phyloP scores from a whole-genome alignment of 2,329 filamentous ascomycete genomes.

The Macrophomina pseudophaseolina region DNA sequence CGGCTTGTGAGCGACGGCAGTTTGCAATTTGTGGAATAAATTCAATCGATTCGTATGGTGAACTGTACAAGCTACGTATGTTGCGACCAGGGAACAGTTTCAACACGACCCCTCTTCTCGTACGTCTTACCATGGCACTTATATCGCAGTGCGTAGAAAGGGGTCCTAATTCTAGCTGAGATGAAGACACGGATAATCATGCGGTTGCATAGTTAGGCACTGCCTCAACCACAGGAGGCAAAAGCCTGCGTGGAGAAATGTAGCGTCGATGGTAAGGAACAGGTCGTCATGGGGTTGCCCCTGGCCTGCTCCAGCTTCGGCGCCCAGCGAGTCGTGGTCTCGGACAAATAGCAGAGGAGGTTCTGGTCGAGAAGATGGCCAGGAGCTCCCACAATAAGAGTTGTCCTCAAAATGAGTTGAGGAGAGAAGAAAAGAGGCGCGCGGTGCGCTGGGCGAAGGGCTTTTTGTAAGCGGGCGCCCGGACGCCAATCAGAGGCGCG shows the following conservation, averaged over 20 bases:
- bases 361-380: slow-evolving; percentile 51
- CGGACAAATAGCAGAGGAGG: slow-evolving; percentile 68
- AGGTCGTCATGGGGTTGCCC: slow-evolving; percentile 58
- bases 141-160: too few relatives aligned
- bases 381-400: slow-evolving; percentile 69
- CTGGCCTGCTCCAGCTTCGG: slow-evolving; percentile 71
- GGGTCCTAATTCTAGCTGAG: too few relatives aligned
- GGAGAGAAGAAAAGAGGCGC: slow-evolving; percentile 38
- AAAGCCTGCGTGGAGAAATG: slow-evolving; percentile 40
- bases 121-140: too few relatives aligned
- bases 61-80: too few relatives aligned
- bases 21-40: too few relatives aligned
- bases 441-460: neutral
- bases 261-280: slow-evolving; percentile 73
- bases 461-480: slow-evolving; percentile 26
- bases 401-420: slow-evolving; percentile 65
- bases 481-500: slow-evolving; percentile 24
- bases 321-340: slow-evolving; percentile 61
- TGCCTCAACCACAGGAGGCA: neutral
- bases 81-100: too few relatives aligned
- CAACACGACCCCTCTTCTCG: too few relatives aligned
- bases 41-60: too few relatives aligned
- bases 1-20: too few relatives aligned
- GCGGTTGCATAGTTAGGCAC: neutral
- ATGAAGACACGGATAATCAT: too few relatives aligned